Percentiles rank a stretch among this genome's conserved stretches.
phyloP scores from a whole-genome alignment of 805 yeast genomes.

The Cyberlindnera maclurae region DNA sequence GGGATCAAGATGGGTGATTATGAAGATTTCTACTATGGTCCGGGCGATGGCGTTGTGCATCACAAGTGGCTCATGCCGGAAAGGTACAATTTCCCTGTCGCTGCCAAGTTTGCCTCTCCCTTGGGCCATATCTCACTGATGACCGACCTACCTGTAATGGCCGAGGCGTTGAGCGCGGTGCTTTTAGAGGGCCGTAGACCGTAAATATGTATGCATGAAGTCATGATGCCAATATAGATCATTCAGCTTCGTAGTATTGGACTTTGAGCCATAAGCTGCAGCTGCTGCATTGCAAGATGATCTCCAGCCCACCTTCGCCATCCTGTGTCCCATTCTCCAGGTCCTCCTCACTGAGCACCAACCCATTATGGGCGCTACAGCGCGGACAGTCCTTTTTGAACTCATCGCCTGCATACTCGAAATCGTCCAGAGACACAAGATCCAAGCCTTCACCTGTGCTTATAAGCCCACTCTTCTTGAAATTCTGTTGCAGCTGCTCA shows the following conservation, averaged over 20 bases:
- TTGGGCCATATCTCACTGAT: constrained; percentile 77
- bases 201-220: not conserved
- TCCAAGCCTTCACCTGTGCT: constrained; percentile 65
- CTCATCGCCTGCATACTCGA: constrained; percentile 35
- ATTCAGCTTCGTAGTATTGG: constrained; percentile 45
- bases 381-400: constrained; percentile 60
- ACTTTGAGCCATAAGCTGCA: constrained; percentile 88
- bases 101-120: constrained; percentile 54
- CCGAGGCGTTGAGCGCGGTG: constrained; percentile 60
- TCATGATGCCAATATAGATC: no score
- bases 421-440: constrained; percentile 55
- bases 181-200: constrained; percentile 37
- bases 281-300: constrained; percentile 71
- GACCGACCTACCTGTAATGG: constrained; percentile 68
- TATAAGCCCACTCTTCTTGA: constrained; percentile 28
- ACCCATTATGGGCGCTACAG: constrained; percentile 47
- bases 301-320: constrained; percentile 49
- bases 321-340: constrained; percentile 44
- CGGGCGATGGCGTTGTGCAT: constrained; percentile 91
- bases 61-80: constrained; percentile 81
- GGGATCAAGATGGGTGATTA: constrained; percentile 69
- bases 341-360: constrained; percentile 53
- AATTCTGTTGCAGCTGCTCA: constrained; percentile 28
- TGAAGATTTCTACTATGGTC: constrained; percentile 73
- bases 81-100: constrained; percentile 61